Evolutionary conservation across 305 asterid species (phyloP), one percentile per base, ranked within the genome.

Genomic region (Fraxinus platypoda): DNA sequence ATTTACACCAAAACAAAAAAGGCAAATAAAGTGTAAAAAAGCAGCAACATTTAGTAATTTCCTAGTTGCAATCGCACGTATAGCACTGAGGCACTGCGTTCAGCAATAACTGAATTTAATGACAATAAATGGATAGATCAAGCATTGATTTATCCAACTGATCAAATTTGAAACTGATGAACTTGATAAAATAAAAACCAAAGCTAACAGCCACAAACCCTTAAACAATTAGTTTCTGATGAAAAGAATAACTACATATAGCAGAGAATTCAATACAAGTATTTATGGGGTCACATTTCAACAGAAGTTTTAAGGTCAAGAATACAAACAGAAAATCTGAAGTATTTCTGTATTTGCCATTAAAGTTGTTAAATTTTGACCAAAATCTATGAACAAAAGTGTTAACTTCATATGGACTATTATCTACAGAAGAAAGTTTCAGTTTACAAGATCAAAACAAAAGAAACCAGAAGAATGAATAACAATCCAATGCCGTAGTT

Each of bases 21-120:
- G 73, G 34, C 34, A 25, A 64, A 31, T 25, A 23, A 62, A 62
- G 33, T 64, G 35, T 30, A 66, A 64, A 72, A 30, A 66, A 30
- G 81, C 28, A 33, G 76, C 83, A 81, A 21, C 19, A 81, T 49
- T 57, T 57, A 46, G 38, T 66, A 78, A 64, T 34, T 81, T 78
- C 72, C 38, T 7, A 49, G 71, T 21, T 49, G 41, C 78, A 68
- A 66, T 26, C 74, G 74, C 30, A n/a, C 38, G 37, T 52, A 15
- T n/a, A 74, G 78, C 21, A 81, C 30, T 37, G 28, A 68, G 78
- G 59, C 30, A 77, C 35, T 33, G 28, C 23, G 8, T 71, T 37
- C 34, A 37, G 21, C 34, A 23, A 38, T 59, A 41, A 80, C 25
- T 64, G 30, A 6, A 7, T 34, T 57, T 35, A 74, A 70, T 31